Percentiles rank a stretch among this genome's conserved stretches.
Conservation (phyloP, 192 early-diverging fungal species). For the Coemansia erecta region DNA sequence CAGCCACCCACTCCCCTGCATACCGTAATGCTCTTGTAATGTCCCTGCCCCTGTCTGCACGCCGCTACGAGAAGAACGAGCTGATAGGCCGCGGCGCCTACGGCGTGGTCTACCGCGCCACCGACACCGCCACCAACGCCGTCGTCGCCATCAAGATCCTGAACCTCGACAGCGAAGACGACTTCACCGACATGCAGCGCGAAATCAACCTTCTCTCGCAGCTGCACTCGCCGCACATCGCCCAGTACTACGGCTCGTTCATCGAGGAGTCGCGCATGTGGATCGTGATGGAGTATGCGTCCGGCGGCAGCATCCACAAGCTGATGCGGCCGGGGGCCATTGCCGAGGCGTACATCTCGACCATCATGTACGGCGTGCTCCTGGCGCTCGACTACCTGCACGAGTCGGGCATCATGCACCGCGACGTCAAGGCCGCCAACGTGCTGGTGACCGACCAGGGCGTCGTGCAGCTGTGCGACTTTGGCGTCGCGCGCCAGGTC, state of each 20-base stretch:
- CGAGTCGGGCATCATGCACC: conserved; percentile 91
- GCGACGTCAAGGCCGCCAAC: conserved; percentile 98
- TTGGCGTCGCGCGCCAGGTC: conserved; percentile 90
- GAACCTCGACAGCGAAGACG: conserved; percentile 95
- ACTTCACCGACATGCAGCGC: conserved; percentile 90
- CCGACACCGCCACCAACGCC: conserved; percentile 69
- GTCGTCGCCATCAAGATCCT: conserved; percentile 96
- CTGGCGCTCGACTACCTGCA: conserved; percentile 90
- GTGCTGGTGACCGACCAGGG: conserved; percentile 88
- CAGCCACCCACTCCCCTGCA: not conserved
- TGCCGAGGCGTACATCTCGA: conserved; percentile 85
- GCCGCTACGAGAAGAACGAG: conserved; percentile 51
- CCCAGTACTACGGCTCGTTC: conserved; percentile 88
- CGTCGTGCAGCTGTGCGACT: conserved; percentile 91
- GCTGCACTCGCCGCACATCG: conserved; percentile 85
- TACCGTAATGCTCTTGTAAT: conserved; percentile 41
- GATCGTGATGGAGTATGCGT: conserved; percentile 98
- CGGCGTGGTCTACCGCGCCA: conserved; percentile 51
- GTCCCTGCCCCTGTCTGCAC: conserved; percentile 44
- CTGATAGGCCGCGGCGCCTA: conserved; percentile 53
- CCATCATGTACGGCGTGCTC: conserved; percentile 87
- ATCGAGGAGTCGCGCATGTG: conserved; percentile 91
- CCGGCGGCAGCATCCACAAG: conserved; percentile 80
- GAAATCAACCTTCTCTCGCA: conserved; percentile 91
- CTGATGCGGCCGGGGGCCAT: conserved; percentile 78